Evolutionary conservation across 306 rosid genomes (phyloP).

Genomic region (Cicer cuneatum): DNA sequence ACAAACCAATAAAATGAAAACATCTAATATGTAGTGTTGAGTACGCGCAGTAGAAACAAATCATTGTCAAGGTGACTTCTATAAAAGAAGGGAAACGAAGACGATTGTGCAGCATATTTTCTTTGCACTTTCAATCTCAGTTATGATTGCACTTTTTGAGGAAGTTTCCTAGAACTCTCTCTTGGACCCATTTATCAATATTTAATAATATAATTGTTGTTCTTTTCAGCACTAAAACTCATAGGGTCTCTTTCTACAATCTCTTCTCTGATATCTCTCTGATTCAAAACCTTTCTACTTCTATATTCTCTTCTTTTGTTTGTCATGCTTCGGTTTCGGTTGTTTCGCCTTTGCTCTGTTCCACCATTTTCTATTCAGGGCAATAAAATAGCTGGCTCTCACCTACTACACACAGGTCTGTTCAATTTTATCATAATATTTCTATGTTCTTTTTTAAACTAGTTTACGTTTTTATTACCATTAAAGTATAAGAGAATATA

Average conservation of each 20-base stretch:
- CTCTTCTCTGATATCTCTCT: neutral
- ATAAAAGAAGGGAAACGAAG: neutral
- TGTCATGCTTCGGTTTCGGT: constrained; percentile 10
- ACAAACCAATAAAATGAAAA: too few relatives aligned
- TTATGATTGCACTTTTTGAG: neutral
- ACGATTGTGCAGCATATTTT: neutral
- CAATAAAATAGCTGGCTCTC: neutral
- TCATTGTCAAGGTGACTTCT: neutral
- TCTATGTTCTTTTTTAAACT: neutral
- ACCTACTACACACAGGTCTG: neutral
- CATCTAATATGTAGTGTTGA: too few relatives aligned
- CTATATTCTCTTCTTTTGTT: neutral
- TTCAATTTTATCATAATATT: constrained; percentile 2
- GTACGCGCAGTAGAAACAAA: neutral
- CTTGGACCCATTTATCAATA: neutral
- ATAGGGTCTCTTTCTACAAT: neutral
- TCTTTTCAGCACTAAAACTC: neutral
- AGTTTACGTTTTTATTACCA: neutral
- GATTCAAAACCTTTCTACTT: neutral
- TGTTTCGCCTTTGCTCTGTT: neutral
- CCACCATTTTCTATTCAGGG: neutral
- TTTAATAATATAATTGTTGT: neutral
- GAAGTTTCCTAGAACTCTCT: neutral
- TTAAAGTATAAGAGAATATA: too few relatives aligned
- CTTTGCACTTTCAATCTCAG: neutral